Base-by-base conservation (phyloP, 140 eudicot species). In the Stevia rebaudiana region DNA sequence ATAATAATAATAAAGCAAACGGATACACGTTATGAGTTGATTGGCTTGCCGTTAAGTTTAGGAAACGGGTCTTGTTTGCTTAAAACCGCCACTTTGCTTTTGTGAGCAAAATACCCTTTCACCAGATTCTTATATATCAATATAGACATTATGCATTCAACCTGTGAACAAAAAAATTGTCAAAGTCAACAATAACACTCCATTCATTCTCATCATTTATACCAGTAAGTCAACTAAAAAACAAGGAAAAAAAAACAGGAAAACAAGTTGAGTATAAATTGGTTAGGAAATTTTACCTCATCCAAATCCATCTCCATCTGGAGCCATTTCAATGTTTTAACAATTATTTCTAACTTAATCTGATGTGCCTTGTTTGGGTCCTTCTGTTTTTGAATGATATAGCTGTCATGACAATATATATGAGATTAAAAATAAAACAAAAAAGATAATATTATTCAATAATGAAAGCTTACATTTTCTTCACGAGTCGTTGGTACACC, bases 41-140 rank as follows among this genome's bases (percentile, higher is more conserved):
- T 91, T 49, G 98, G 96, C 75, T 87, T 91, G 61, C 98, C 96
- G 6, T 81, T 83, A 63, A 91, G 72, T 67, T 81, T 91, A 6
- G 98, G 98, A 61, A 91, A 91, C 16, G 98, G 98, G 24, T 91
- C 98, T 46, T 91, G 98, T 49, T 91, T 91, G 80, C 98, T 91
- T 50, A 91, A 63, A 79, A 91, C 98, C 12, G 78, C 96, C 49
- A 91, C 96, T 81, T 91, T 91, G 69, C 95, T 87, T 80, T 91
- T 87, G 88, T 91, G 98, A 23, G 96, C 98, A 60, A 91, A 91
- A 79, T 91, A 91, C 66, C 98, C 98, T 72, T 91, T 91, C 65
- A 88, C 77, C 30, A 91, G 85, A 76, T 88, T 88, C 88, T 88
- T 91, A 83, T 76, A 79, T 49, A 91, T 91, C 71, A 87, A 81